phyloP scores from a whole-genome alignment of 2,329 filamentous ascomycete species.

The Fusarium nurragi region DNA sequence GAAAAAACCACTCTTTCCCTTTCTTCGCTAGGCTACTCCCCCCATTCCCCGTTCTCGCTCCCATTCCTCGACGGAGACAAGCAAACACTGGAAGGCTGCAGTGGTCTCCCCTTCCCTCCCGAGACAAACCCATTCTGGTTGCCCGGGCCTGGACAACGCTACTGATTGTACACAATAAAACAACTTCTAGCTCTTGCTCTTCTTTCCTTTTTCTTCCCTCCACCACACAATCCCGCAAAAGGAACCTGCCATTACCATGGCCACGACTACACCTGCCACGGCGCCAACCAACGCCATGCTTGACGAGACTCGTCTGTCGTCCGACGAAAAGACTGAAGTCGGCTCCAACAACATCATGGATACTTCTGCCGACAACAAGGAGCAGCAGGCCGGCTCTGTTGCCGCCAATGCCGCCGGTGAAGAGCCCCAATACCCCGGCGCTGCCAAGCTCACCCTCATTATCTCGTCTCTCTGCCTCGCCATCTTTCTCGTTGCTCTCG shows the following conservation, averaged over 20 bases:
- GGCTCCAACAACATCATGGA: constrained; percentile 41
- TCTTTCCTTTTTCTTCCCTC: not conserved
- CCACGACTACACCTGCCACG: constrained; percentile 22
- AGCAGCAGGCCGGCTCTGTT: constrained; percentile 24
- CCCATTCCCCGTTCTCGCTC: too few relatives aligned
- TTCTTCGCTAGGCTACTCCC: too few relatives aligned
- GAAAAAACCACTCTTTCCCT: not conserved
- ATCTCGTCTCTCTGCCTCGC: constrained; percentile 56
- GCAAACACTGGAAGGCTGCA: constrained; percentile 3
- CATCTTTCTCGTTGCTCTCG: constrained; percentile 61
- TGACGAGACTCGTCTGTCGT: constrained; percentile 43
- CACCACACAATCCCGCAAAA: not conserved
- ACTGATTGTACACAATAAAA: not conserved
- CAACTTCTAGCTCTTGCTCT: not conserved
- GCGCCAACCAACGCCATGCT: constrained; percentile 27
- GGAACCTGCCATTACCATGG: constrained; percentile 8
- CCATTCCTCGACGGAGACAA: not conserved
- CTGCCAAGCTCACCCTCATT: constrained; percentile 53
- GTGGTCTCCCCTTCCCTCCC: not conserved
- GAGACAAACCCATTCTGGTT: constrained; percentile 3
- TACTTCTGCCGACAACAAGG: constrained; percentile 22
- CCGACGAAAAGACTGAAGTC: constrained; percentile 47
- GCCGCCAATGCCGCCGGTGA: not conserved
- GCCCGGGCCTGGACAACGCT: not conserved
- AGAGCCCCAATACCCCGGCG: constrained; percentile 51